Evolutionary conservation across 208 protist genomes (phyloP).

Genomic region (Porcisia hertigi): DNA sequence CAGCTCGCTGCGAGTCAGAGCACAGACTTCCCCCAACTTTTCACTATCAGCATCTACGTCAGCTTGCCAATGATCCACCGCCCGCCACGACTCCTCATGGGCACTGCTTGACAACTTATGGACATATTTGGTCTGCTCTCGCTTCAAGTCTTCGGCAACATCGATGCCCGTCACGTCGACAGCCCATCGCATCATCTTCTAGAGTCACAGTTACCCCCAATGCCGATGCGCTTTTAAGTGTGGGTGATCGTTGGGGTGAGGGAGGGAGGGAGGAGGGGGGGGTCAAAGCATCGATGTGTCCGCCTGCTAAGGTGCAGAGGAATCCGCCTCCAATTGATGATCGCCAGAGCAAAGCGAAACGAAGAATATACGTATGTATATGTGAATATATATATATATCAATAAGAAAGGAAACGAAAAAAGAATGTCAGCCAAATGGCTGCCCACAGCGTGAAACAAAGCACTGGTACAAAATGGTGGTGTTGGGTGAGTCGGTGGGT

Average conservation of each 20-base stretch:
- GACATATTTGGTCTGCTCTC: slow-evolving; percentile 52
- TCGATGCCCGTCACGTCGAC: slow-evolving; percentile 84
- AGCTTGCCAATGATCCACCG: slow-evolving; percentile 20
- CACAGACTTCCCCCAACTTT: slow-evolving; percentile 52
- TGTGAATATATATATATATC: too few relatives aligned
- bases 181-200: slow-evolving; percentile 78
- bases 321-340: too few relatives aligned
- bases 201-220: neutral
- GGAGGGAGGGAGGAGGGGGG: neutral
- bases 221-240: neutral
- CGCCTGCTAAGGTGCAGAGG: too few relatives aligned
- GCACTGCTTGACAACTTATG: slow-evolving; percentile 21
- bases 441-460: too few relatives aligned
- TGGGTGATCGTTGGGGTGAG: neutral
- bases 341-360: too few relatives aligned
- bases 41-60: slow-evolving; percentile 21
- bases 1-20: slow-evolving; percentile 47
- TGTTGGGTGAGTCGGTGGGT: too few relatives aligned
- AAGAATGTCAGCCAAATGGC: too few relatives aligned
- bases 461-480: too few relatives aligned
- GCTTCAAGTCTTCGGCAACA: slow-evolving; percentile 63
- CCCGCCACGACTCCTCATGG: slow-evolving; percentile 17
- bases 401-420: too few relatives aligned
- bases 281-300: neutral
- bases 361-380: too few relatives aligned